Base-by-base conservation (phyloP, 352 stramenopile species). In the Phytopythium boreale region DNA sequence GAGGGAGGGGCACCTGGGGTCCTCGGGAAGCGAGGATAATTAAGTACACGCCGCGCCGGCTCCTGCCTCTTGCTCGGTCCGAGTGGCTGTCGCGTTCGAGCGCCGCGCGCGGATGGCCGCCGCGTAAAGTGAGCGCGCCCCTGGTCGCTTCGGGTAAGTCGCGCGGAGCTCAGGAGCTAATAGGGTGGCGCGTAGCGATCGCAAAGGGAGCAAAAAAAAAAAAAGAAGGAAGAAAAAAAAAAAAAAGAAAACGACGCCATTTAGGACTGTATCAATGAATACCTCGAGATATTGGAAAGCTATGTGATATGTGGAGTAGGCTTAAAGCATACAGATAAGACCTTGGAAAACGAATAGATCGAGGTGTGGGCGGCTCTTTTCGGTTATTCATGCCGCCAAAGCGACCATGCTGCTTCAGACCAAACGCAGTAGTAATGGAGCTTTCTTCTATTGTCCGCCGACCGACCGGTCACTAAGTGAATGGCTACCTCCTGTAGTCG, bases 301-400 rank as follows among this genome's bases (percentile, higher is more conserved):
- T 34, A 8, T 19, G 46, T 20, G 46, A 53, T 20, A 53, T 20
- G 46, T 9, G 15, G 10, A 3, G 27, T 26, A 20, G 4, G 15
- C 3, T 7, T 11, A 4, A 19, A 53, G 12, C 0, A 6, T n/a
- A 3, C 0, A n/a, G 17, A 24, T 22, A 39, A 24, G 15, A 34
- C 49, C 49, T 39, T 6, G 5, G 4, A 37, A 47, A 60, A 49
- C 15, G 55, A 60, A 60, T 60, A 60, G 55, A 47, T 60, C 55
- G 34, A 59, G 36, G 10, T 26, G 46, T 31, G 9, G 20, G 26
- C 17, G 15, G 10, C 34, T 39, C 34, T 39, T 39, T 39, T 39
- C 34, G 10, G 34, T 39, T 39, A 39, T 7, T 39, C 5, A 39
- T 39, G 11, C 34, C 34, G 11, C 34, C 34, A 39, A 14, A 39